A percentile compares a stretch with the other conserved stretches of the same genome.
phyloP scores from a whole-genome alignment of 2,329 filamentous ascomycete species.

The Claviceps sp. region DNA sequence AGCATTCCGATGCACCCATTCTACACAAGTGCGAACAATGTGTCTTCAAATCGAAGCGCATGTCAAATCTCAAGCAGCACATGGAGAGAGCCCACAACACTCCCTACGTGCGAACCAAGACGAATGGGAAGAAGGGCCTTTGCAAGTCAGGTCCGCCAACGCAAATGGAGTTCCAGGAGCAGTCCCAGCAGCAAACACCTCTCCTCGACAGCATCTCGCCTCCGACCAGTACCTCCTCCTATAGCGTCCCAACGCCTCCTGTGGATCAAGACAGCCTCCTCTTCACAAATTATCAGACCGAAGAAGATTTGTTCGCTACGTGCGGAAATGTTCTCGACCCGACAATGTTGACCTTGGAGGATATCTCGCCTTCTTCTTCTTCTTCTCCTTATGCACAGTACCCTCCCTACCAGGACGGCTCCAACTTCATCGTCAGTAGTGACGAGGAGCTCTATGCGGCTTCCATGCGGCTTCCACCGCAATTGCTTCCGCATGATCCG shows the following conservation, averaged over 20 bases:
- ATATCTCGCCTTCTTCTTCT: slow-evolving; percentile 24
- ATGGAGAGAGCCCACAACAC: slow-evolving; percentile 96
- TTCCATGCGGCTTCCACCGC: slow-evolving; percentile 41
- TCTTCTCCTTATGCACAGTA: slow-evolving; percentile 35
- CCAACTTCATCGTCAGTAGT: slow-evolving; percentile 45
- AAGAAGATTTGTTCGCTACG: slow-evolving; percentile 30
- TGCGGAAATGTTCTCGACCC: slow-evolving; percentile 24
- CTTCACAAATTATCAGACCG: slow-evolving; percentile 35
- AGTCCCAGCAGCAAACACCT: slow-evolving; percentile 35
- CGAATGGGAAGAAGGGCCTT: slow-evolving; percentile 56
- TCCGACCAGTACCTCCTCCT: slow-evolving; percentile 40
- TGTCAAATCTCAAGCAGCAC: slow-evolving; percentile 96
- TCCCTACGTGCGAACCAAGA: slow-evolving; percentile 85
- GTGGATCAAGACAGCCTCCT: slow-evolving; percentile 28
- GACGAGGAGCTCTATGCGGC: slow-evolving; percentile 51
- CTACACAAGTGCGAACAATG: slow-evolving; percentile 80
- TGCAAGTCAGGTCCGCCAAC: slow-evolving; percentile 30
- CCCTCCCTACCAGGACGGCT: slow-evolving; percentile 46
- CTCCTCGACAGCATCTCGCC: slow-evolving; percentile 48
- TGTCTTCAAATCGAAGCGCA: slow-evolving; percentile 86
- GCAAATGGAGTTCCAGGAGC: neutral
- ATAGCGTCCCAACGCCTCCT: slow-evolving; percentile 44
- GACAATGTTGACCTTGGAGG: slow-evolving; percentile 27
- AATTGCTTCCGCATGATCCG: slow-evolving; percentile 22
- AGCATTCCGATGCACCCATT: slow-evolving; percentile 68